Evolutionary conservation across 177 flowering plant genomes (phyloP), one percentile per base, ranked within the genome.

Genomic region (Tripterygium wilfordii): DNA sequence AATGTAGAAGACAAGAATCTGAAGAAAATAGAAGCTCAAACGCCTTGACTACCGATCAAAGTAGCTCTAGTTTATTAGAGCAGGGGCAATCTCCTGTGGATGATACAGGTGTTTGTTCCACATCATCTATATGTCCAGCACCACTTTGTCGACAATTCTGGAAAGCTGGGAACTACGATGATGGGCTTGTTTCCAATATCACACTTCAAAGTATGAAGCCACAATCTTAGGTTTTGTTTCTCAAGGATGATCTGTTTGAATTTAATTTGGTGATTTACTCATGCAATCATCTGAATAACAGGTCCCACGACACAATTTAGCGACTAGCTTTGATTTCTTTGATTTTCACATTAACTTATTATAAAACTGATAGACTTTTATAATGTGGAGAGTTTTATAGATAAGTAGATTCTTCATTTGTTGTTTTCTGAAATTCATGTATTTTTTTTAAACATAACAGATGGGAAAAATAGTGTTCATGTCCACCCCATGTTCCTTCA

Each of bases 401-500:
- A n/a, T n/a, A n/a, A n/a, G n/a, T 21, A 45, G n/a, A 45, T 3
- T 14, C 20, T 38, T 48, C 13, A 24, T 38, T 23, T 49, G 42
- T 39, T 25, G 22, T 30, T 35, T 49, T 49, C 21, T 21, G 12
- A 20, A 32, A 12, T 38, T 38, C 19, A 15, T 16, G 15, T 38
- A 4, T 3, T 21, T 16, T 38, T 15, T 30, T 7, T 38, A 2
- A 20, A 36, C 5, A 16, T 43, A 3, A 18, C 67, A 81, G 88
- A 64, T 72, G 82, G 78, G 3, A 72, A 72, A 30, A 74, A 64
- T 58, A 72, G 69, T 68, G 52, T 82, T 20, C 86, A 77, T 44
- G 81, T 85, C 30, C 94, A 85, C 68, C 94, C 99, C 33, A 75
- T 78, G 70, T 92, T 92, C 61, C 92, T 88, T 62, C 99, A 92